Percentiles rank a stretch among this genome's conserved stretches.
Conservation (phyloP, 805 yeast species). For the Wickerhamomyces chambardii region DNA sequence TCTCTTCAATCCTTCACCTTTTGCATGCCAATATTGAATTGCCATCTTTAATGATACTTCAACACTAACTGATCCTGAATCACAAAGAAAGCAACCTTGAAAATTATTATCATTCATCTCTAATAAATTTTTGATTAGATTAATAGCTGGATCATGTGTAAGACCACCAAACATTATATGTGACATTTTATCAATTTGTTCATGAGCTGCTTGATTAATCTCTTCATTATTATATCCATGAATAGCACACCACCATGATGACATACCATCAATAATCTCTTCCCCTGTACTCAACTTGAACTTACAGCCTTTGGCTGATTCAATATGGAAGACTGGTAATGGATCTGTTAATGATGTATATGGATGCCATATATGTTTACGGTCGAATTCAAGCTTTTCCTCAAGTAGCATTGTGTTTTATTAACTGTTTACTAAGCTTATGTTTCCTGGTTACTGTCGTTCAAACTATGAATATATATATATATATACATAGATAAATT, state of each 20-base stretch:
- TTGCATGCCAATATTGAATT: slow-evolving; percentile 19
- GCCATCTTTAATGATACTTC: slow-evolving; percentile 30
- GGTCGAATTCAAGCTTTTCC: slow-evolving; percentile 12
- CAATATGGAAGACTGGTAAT: slow-evolving; percentile 15
- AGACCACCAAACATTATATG: slow-evolving; percentile 21
- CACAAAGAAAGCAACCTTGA: slow-evolving; percentile 15
- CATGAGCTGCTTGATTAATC: slow-evolving; percentile 19
- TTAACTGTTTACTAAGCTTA: too few species aligned
- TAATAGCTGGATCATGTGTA: slow-evolving; percentile 21
- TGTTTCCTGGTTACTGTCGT: too few species aligned
- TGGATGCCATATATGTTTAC: slow-evolving; percentile 22
- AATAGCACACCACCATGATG: slow-evolving; percentile 24
- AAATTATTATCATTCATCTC: slow-evolving; percentile 18
- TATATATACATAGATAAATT: too few species aligned
- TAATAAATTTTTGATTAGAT: slow-evolving; percentile 19
- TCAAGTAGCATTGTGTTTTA: not conserved
- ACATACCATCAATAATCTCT: slow-evolving; percentile 19
- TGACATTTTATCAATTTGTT: slow-evolving; percentile 21
- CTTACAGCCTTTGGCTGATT: slow-evolving; percentile 14
- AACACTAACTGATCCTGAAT: slow-evolving; percentile 24
- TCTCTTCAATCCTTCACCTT: slow-evolving; percentile 13
- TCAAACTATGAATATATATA: too few species aligned
- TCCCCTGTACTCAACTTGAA: slow-evolving; percentile 5
- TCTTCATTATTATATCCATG: slow-evolving; percentile 21
- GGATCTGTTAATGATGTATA: slow-evolving; percentile 19